Base-by-base conservation (phyloP, 352 stramenopile genomes). In the Thraustochytrium sp. region DNA sequence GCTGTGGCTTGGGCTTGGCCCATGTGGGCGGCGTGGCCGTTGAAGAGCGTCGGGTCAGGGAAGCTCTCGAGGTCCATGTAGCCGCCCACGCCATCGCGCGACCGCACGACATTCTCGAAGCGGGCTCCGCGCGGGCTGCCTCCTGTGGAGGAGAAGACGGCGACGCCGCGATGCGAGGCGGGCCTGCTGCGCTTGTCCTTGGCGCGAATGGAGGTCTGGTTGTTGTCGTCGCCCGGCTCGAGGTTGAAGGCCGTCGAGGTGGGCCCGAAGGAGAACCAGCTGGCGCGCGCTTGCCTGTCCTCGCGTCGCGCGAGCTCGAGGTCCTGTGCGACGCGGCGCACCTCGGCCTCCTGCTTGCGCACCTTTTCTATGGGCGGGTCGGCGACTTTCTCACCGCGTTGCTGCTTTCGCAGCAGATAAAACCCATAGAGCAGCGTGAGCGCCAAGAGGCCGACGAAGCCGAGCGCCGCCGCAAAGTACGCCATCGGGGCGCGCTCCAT, bases 21-120 rank as follows among this genome's bases (percentile, higher is more conserved):
- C 23, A 62, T 68, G 5, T 36, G 65, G 5, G 65, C n/a, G 34
- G 65, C 21, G 18, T 23, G 13, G 13, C 42, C 65, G 26, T 80
- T 68, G 49, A 80, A 80, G 23, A 18, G 68, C 16, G n/a, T 48
- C 8, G 68, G 13, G 38, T 80, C 68, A 18, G 68, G 68, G 49
- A 80, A 80, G 1, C 11, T 9, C 51, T 80, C 68, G 16, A 80
- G 37, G 38, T 80, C 68, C 68, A 61, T 80, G 42, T 48, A 80
- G 26, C 68, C 68, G 18, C 68, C 68, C 42, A 80, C 68, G 48
- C 53, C 68, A n/a, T 53, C 62, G 31, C n/a, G 55, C 1, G 26
- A 21, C 2, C 26, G 13, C 16, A 31, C 26, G 13, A 11, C 59
- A 72, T 48, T 26, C n/a, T 75, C 44, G 38, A 46, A 21, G 5